Percentiles rank a stretch among this genome's conserved stretches.
phyloP scores from a whole-genome alignment of 768 basidiomycete genomes.

The Termitomyces sp. region DNA sequence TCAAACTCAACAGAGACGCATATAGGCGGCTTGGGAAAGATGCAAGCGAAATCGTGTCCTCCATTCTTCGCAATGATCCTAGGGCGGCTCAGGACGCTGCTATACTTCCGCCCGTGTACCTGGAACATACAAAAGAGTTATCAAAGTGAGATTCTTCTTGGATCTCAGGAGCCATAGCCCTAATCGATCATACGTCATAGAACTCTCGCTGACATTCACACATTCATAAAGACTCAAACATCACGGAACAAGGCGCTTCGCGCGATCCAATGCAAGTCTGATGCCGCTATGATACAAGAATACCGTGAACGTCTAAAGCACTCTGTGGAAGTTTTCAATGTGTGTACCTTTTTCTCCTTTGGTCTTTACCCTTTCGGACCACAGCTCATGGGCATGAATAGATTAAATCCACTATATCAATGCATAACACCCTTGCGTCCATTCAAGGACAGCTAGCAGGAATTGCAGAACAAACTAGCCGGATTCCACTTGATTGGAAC shows the following conservation, averaged over 20 bases:
- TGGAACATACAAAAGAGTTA: neutral
- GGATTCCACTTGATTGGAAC: neutral
- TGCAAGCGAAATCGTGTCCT: neutral
- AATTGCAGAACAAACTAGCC: neutral
- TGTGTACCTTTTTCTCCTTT: neutral
- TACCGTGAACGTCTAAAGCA: conserved; percentile 3
- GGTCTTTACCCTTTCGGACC: neutral
- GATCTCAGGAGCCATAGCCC: neutral
- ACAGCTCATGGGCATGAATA: neutral
- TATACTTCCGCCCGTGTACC: neutral
- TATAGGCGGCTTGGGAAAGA: neutral
- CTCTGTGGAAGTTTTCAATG: neutral
- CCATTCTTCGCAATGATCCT: neutral
- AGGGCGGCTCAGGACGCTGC: neutral
- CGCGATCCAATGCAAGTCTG: neutral
- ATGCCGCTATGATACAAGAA: neutral
- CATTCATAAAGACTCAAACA: neutral
- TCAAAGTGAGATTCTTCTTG: neutral
- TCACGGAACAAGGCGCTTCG: neutral
- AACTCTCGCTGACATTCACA: neutral
- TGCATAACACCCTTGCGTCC: neutral
- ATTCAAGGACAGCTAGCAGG: neutral
- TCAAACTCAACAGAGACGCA: neutral
- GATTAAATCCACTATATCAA: neutral
- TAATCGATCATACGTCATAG: neutral